Evolutionary conservation across 2,329 filamentous ascomycete genomes (phyloP).

Genomic region (Aspergillus eucalypticola): DNA sequence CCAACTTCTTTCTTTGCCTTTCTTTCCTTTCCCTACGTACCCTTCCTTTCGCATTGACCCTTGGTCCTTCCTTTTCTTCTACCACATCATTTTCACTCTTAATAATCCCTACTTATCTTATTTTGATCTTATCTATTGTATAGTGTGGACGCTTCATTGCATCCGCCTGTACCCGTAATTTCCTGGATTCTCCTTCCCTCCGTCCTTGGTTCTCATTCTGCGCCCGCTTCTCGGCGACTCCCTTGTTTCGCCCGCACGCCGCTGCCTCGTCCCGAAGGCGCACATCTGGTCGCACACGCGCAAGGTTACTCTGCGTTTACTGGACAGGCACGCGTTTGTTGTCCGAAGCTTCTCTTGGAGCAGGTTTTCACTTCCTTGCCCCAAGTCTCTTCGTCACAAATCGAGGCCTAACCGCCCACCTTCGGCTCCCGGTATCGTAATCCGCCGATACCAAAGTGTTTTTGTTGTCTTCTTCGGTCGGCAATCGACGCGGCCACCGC

Average conservation of each 20-base stretch:
- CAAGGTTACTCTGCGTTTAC: slow-evolving; percentile 22
- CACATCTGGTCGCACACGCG: slow-evolving; percentile 20
- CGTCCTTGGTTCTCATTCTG: neutral
- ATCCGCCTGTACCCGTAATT: slow-evolving; percentile 9
- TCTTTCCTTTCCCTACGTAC: slow-evolving; percentile 13
- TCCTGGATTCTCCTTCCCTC: neutral
- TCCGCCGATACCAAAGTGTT: neutral
- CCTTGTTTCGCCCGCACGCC: slow-evolving; percentile 18
- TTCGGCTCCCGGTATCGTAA: neutral
- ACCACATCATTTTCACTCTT: neutral
- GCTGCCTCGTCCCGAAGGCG: slow-evolving; percentile 17
- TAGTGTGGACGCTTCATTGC: slow-evolving; percentile 10
- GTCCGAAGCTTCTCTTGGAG: slow-evolving; percentile 13
- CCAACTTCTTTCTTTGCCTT: slow-evolving; percentile 15
- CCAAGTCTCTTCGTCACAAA: slow-evolving; percentile 7
- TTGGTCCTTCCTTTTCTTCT: slow-evolving; percentile 5
- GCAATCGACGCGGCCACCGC: slow-evolving; percentile 9
- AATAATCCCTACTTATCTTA: neutral
- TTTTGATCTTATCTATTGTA: slow-evolving; percentile 13
- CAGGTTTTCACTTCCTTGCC: slow-evolving; percentile 10
- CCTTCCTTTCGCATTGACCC: neutral
- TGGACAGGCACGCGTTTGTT: slow-evolving; percentile 21
- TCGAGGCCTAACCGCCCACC: neutral
- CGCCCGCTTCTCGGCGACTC: slow-evolving; percentile 2
- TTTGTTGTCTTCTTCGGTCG: slow-evolving; percentile 8